Evolutionary conservation across 169 alveolate species (phyloP).

Genomic region (Plasmodium adleri): DNA sequence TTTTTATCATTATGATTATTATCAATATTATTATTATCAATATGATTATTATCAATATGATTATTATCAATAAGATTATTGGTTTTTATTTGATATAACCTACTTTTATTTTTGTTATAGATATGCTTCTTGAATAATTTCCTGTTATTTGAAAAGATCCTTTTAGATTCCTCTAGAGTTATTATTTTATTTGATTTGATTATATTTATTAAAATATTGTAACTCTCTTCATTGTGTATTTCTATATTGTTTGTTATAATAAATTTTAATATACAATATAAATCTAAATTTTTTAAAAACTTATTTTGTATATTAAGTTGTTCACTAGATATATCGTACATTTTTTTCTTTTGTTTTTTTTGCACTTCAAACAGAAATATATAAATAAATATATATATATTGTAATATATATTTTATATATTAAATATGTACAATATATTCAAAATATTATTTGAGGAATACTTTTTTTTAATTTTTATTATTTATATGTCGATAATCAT

Average conservation of each 20-base stretch:
- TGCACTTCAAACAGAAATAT: too few species aligned
- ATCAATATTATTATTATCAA: background rate
- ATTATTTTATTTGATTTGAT: conserved; percentile 34
- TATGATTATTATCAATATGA: background rate
- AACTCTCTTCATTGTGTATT: conserved; percentile 74
- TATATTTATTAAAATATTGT: conserved; percentile 24
- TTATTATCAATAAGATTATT: background rate
- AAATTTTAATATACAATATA: conserved; percentile 77
- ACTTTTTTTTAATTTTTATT: too few species aligned
- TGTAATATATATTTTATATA: too few species aligned
- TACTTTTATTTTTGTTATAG: conserved; percentile 2
- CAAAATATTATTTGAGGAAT: too few species aligned
- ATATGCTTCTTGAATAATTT: conserved; percentile 22
- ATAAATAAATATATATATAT: too few species aligned
- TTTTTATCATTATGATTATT: background rate
- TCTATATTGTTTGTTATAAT: conserved; percentile 76
- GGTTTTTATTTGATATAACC: background rate
- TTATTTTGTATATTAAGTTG: conserved; percentile 76
- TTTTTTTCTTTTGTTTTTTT: background rate
- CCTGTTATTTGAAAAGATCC: conserved; percentile 16
- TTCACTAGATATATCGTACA: conserved; percentile 60
- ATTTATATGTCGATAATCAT: too few species aligned
- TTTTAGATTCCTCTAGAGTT: conserved; percentile 24
- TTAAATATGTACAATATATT: too few species aligned
- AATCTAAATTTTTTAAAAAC: conserved; percentile 78